These are phyloP conservation scores for Hypomyces perniciosus DNA, from an alignment of 2,329 filamentous ascomycete genomes.

Conservation along the genomic window DNA sequence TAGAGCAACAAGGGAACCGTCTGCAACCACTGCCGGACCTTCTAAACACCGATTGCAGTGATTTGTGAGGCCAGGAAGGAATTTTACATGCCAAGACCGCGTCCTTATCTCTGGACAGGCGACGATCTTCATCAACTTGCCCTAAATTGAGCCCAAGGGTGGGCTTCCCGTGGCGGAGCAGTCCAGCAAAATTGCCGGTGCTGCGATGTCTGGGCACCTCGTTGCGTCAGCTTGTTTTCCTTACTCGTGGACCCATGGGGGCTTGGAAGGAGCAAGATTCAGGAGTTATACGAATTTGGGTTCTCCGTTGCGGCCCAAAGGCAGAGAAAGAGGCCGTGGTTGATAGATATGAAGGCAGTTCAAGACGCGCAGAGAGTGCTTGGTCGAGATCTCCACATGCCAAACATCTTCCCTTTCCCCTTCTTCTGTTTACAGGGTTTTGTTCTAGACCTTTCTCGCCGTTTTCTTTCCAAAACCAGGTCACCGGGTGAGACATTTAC, in stretches of 20 bases:
- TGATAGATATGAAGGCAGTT: constrained; percentile 1
- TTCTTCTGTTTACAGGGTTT: neutral
- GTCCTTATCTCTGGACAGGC: neutral
- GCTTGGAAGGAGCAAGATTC: neutral
- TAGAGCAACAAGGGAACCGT: neutral
- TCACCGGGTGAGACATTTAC: neutral
- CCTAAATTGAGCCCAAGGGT: neutral
- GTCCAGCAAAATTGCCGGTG: neutral
- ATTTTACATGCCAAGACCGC: constrained; percentile 1
- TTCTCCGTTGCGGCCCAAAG: neutral
- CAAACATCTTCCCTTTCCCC: neutral
- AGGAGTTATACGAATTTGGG: constrained; percentile 3
- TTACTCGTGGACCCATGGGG: neutral
- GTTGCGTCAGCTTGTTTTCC: constrained; percentile 4
- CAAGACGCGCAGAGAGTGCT: neutral
- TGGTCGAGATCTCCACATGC: neutral
- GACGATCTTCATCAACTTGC: neutral
- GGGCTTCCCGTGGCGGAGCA: neutral
- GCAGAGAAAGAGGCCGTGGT: constrained; percentile 1
- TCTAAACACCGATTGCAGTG: no score
- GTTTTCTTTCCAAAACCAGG: neutral
- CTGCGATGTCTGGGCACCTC: neutral
- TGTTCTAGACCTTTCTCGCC: neutral
- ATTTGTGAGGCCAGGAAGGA: neutral
- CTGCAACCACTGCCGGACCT: no score